Percentiles rank a stretch among this genome's conserved stretches.
These are phyloP conservation scores for Lecanosticta acicola DNA, from an alignment of 2,329 filamentous ascomycete genomes.

Conservation along the genomic window DNA sequence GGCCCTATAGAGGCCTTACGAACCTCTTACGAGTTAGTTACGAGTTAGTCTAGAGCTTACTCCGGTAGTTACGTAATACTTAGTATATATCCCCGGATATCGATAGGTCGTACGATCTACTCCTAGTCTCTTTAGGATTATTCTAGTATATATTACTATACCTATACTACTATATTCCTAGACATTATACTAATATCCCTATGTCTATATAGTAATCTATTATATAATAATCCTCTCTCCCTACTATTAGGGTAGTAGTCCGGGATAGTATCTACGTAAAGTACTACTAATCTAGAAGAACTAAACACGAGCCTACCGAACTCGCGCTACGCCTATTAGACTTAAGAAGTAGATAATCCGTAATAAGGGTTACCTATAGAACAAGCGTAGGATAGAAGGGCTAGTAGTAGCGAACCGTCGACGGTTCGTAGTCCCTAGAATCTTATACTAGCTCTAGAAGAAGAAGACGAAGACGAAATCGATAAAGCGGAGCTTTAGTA, in stretches of 20 bases:
- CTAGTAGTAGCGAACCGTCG: no score
- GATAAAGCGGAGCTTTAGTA: no score
- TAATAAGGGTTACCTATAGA: no score
- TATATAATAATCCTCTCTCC: conserved; percentile 1
- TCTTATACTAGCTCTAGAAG: no score
- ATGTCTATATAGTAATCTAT: background rate
- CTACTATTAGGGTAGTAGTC: background rate
- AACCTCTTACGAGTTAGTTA: background rate
- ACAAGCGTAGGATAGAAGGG: no score
- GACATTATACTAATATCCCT: background rate
- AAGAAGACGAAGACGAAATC: no score
- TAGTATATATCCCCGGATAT: background rate
- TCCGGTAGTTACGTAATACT: background rate
- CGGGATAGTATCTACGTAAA: background rate
- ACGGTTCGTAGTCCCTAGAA: no score
- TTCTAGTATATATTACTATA: background rate
- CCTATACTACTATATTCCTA: background rate
- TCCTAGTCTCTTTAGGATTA: background rate
- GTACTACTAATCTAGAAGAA: background rate
- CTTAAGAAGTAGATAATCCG: no score
- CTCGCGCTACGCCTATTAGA: no score
- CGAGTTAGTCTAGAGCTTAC: no score
- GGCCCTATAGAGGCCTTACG: background rate
- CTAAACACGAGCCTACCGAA: background rate
- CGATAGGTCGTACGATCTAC: no score